These are phyloP conservation scores for Tricholoma sp. DNA, from an alignment of 768 basidiomycete genomes.

Conservation along the genomic window DNA sequence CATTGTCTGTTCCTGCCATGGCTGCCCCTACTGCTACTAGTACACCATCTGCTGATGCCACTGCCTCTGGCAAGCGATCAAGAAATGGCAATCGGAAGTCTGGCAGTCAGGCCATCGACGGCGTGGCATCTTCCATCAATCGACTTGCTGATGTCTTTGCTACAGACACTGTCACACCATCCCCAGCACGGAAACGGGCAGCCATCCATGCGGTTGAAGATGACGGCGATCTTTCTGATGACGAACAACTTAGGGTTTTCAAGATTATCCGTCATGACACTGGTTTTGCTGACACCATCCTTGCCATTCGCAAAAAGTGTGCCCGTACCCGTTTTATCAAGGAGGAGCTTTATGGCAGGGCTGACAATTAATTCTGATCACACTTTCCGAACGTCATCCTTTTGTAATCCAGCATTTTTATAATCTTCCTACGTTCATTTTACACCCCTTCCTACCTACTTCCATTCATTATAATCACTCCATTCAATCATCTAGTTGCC, in stretches of 20 bases:
- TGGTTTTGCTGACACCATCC: constrained; percentile 12
- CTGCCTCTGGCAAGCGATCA: not conserved
- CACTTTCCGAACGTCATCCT: constrained; percentile 4
- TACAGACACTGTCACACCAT: constrained; percentile 1
- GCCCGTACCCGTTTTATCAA: constrained; percentile 10
- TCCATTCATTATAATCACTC: not conserved
- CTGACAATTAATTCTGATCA: not conserved
- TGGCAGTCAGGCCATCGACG: constrained; percentile 10
- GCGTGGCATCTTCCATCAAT: constrained; percentile 14
- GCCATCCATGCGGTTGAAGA: constrained; percentile 16
- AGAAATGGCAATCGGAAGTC: constrained; percentile 4
- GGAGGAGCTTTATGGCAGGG: constrained; percentile 4
- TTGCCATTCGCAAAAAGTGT: constrained; percentile 14
- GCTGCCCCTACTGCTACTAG: not conserved
- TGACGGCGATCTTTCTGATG: constrained; percentile 16
- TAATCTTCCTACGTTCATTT: not conserved
- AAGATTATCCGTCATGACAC: constrained; percentile 14
- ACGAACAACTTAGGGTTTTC: constrained; percentile 14
- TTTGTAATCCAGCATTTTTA: constrained; percentile 7
- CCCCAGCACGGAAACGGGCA: constrained; percentile 7
- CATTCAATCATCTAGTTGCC: not conserved
- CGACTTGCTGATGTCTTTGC: constrained; percentile 14
- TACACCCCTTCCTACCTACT: not conserved
- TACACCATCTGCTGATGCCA: not conserved
- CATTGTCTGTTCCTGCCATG: not conserved